Evolutionary conservation across 306 rosid species (phyloP), one percentile per base, ranked within the genome.

Genomic region (Purshia tridentata): DNA sequence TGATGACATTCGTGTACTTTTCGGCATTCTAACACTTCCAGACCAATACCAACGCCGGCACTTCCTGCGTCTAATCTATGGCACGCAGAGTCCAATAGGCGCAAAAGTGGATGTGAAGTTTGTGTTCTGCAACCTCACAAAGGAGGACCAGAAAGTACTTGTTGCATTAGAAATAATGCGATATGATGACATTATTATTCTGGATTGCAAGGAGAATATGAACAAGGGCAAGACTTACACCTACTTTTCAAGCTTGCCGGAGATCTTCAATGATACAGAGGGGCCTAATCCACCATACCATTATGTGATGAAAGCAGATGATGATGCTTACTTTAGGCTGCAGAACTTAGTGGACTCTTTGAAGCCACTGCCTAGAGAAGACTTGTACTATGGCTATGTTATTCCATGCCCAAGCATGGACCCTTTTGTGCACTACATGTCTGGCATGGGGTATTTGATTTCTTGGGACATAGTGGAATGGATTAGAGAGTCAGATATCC

Each of bases 331-430:
- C 44, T 81, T 94, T 29, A 76, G 99, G 63, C 57, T 94, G 0
- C 83, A 92, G 55, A 89, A 72, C 65, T 76, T 94, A 19, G 90
- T 84, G 2, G 81, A 84, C 60, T 89, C 99, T 0, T 72, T 94
- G 44, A 83, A 46, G 68, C 87, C 95, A 10, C 73, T 89, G 55
- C 85, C 95, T 0, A 84, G 88, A 54, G 91, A 91, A 67, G 99
- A 94, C 71, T 83, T 94, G 75, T 91, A 94, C 23, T 94, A 94
- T 56, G 97, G 99, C 0, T 94, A 88, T 42, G 99, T 94, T 4
- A 94, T 93, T 60, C 99, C 97, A 14, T 94, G 99, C 51, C 84
- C 87, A 1, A 94, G 99, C 65, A 94, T 94, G 99, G 95, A 94
- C 68, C 97, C 99, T 0, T 94, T 88, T 16, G 79, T 66, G 73